Evolutionary conservation across 768 basidiomycete genomes (phyloP).

Genomic region (Polyporus arcularius): DNA sequence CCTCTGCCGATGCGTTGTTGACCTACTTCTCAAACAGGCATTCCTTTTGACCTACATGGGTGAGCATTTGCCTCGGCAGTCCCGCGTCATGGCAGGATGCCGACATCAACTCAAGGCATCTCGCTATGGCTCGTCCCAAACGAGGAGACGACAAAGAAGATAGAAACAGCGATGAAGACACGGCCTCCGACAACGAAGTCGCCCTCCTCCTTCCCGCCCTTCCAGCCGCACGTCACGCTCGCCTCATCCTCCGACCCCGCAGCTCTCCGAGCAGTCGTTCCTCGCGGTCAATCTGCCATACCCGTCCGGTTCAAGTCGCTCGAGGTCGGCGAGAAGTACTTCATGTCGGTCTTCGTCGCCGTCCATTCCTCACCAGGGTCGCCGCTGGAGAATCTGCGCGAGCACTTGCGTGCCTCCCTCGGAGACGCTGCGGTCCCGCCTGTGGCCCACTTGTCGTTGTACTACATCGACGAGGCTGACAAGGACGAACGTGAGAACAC

Average conservation of each 20-base stretch:
- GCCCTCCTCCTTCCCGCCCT: slow-evolving; percentile 55
- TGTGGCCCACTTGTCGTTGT: slow-evolving; percentile 74
- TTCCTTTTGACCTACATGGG: neutral
- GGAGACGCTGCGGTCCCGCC: slow-evolving; percentile 49
- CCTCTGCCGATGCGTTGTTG: neutral
- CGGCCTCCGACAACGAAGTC: slow-evolving; percentile 28
- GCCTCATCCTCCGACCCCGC: slow-evolving; percentile 41
- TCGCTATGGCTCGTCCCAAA: slow-evolving; percentile 74
- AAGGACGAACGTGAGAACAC: slow-evolving; percentile 53
- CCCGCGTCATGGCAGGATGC: neutral
- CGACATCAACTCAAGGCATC: slow-evolving; percentile 41
- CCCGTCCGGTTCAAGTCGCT: slow-evolving; percentile 53
- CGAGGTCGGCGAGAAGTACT: slow-evolving; percentile 62
- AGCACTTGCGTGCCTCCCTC: slow-evolving; percentile 42
- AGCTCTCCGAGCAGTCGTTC: slow-evolving; percentile 42
- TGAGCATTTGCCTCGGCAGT: neutral
- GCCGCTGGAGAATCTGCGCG: slow-evolving; percentile 49
- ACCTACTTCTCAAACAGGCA: neutral
- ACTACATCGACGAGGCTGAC: slow-evolving; percentile 72
- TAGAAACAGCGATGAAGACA: slow-evolving; percentile 50
- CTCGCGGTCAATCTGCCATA: slow-evolving; percentile 36
- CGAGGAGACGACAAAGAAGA: slow-evolving; percentile 39
- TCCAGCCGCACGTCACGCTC: slow-evolving; percentile 75
- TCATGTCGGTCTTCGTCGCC: slow-evolving; percentile 66
- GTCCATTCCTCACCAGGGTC: slow-evolving; percentile 42